Evolutionary conservation across 2,329 filamentous ascomycete genomes (phyloP), one percentile per base, ranked within the genome.

Genomic region (Ambrosiella cleistominuta): DNA sequence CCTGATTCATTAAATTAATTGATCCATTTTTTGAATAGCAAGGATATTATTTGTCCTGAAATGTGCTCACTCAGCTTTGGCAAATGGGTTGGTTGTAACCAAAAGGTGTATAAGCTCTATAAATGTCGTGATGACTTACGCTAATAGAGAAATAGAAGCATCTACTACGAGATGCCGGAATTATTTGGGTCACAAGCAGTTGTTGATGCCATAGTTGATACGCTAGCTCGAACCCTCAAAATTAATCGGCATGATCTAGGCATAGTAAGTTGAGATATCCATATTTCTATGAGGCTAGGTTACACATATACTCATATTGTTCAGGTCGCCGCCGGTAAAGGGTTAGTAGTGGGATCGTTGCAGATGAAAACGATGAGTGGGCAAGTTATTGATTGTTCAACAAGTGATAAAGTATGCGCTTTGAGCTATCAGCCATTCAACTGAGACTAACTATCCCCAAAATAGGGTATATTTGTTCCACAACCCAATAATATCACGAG

Each of bases 101-200:
- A 85, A 85, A 67, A 78, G 81, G 81, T 83, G 55, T 49, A 68
- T 4, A 42, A 11, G 3, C 11, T n/a, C 40, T 42, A n/a, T 42
- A 11, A 11, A 15, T 47, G 19, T 15, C 19, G 2, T 15, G 13
- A n/a, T n/a, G 2, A 47, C 44, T 17, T 47, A 7, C 2, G n/a
- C n/a, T 47, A 47, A 47, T 17, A 3, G 13, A 15, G n/a, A 2
- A 8, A 13, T 35, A 91, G 87, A 61, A 86, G 87, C 64, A 81
- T 94, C 3, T 94, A 83, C 67, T 94, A 94, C 66, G 81, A 86
- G 64, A 77, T 89, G 63, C 80, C 83, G 3, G 76, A 81, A 8
- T 71, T 94, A 0, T 94, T 93, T 65, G 74, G 75, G 17, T 81
- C 74, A 54, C 88, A 93, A 66, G 66, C 69, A 13, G 73, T 80